These are phyloP conservation scores for Mortierella hygrophila DNA, from an alignment of 192 early-diverging fungal genomes.

Conservation along the genomic window DNA sequence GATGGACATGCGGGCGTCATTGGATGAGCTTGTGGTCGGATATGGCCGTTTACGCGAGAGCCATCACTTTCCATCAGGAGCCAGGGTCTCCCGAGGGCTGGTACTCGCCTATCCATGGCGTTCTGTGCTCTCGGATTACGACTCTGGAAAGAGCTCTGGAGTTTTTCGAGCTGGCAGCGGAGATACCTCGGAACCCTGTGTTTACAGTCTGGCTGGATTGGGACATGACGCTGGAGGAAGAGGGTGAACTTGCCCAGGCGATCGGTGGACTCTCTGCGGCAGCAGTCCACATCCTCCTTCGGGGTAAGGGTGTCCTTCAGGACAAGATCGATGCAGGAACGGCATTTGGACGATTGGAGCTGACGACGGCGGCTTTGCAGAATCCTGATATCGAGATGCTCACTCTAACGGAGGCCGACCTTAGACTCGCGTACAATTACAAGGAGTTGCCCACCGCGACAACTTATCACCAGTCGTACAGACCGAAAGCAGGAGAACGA, in stretches of 20 bases:
- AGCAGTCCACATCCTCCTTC: not conserved
- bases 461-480: not conserved
- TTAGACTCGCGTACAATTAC: not conserved
- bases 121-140: not conserved
- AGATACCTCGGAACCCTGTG: not conserved
- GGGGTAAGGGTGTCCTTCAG: not conserved
- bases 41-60: not conserved
- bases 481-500: not conserved
- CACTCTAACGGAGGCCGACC: not conserved
- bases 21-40: not conserved
- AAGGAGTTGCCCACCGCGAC: not conserved
- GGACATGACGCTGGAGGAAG: not conserved
- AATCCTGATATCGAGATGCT: not conserved
- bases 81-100: not conserved
- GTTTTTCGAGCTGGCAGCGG: not conserved
- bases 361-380: not conserved
- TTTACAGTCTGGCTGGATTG: not conserved
- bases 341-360: not conserved
- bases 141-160: not conserved
- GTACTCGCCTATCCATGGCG: not conserved
- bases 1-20: conserved; percentile 20
- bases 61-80: not conserved
- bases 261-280: not conserved
- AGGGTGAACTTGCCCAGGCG: not conserved
- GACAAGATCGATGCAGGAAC: not conserved